Evolutionary conservation across 169 alveolate species (phyloP).

Genomic region (Plasmodium cynomolgi): DNA sequence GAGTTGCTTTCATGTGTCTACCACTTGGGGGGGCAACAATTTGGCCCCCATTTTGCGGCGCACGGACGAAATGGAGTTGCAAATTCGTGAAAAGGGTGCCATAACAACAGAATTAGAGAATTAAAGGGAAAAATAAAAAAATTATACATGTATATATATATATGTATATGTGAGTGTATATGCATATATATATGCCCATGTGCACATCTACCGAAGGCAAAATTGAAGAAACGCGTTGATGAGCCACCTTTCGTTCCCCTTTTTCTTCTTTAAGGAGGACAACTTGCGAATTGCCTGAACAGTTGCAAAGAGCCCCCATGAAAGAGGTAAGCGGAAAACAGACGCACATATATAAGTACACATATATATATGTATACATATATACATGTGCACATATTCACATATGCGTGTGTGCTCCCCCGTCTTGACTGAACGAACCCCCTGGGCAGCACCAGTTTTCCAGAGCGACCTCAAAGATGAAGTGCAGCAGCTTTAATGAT

Average conservation of each 20-base stretch:
- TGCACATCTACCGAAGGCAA: background rate
- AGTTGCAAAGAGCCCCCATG: background rate
- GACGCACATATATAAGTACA: background rate
- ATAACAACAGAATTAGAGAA: background rate
- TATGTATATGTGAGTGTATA: no score
- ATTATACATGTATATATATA: no score
- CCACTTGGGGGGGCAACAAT: background rate
- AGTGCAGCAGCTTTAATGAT: background rate
- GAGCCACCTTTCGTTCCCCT: background rate
- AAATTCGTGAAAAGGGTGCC: background rate
- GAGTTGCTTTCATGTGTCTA: background rate
- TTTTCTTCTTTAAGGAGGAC: background rate
- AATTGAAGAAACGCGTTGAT: conserved; percentile 1
- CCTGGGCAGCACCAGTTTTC: background rate
- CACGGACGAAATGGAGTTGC: background rate
- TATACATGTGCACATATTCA: background rate
- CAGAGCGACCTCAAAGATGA: conserved; percentile 13
- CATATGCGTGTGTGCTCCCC: background rate
- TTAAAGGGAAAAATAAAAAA: no score
- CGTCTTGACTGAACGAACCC: background rate
- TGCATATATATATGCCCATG: background rate
- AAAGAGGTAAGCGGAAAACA: background rate
- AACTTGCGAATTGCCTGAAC: background rate
- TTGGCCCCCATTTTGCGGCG: background rate
- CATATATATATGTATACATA: background rate